These are phyloP conservation scores for Kwoniella botswanensis DNA, from an alignment of 768 basidiomycete genomes.

Conservation along the genomic window DNA sequence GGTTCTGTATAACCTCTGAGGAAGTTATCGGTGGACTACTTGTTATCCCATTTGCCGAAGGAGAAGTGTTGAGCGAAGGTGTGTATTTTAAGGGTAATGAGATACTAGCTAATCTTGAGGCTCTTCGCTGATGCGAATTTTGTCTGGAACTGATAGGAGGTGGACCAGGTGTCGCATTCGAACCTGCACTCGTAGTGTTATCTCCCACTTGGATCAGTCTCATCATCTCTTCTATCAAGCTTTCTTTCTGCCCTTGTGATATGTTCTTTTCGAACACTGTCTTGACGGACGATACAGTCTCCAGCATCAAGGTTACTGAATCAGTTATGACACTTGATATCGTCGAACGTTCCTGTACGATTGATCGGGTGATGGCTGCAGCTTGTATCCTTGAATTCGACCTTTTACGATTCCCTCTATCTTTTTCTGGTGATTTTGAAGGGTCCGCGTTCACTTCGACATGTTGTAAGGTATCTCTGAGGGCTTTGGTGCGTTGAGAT, in stretches of 20 bases:
- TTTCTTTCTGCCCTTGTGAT: slow-evolving; percentile 15
- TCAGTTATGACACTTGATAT: slow-evolving; percentile 35
- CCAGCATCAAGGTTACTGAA: slow-evolving; percentile 36
- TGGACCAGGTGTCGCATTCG: not conserved
- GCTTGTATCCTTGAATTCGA: slow-evolving; percentile 30
- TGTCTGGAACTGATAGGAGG: slow-evolving; percentile 1
- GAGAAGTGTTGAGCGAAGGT: slow-evolving; percentile 2
- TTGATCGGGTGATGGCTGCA: slow-evolving; percentile 22
- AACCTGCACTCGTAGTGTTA: slow-evolving; percentile 3
- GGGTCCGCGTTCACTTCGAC: not conserved
- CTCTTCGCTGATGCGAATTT: slow-evolving; percentile 45
- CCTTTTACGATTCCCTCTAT: slow-evolving; percentile 9
- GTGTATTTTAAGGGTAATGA: slow-evolving; percentile 44
- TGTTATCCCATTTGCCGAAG: not conserved
- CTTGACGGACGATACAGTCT: slow-evolving; percentile 35
- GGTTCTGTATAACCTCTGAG: slow-evolving; percentile 67
- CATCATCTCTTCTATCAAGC: slow-evolving; percentile 50
- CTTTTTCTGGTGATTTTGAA: slow-evolving; percentile 13
- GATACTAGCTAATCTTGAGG: slow-evolving; percentile 59
- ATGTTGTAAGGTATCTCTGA: slow-evolving; percentile 45
- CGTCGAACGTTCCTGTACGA: slow-evolving; percentile 27
- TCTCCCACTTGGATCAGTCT: slow-evolving; percentile 45
- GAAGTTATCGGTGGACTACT: slow-evolving; percentile 71
- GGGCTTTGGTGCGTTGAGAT: slow-evolving; percentile 62
- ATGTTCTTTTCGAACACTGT: slow-evolving; percentile 31